Evolutionary conservation across 371 early-diverging fungal genomes (phyloP), one percentile per base, ranked within the genome.

Genomic region (Mucor indicus): DNA sequence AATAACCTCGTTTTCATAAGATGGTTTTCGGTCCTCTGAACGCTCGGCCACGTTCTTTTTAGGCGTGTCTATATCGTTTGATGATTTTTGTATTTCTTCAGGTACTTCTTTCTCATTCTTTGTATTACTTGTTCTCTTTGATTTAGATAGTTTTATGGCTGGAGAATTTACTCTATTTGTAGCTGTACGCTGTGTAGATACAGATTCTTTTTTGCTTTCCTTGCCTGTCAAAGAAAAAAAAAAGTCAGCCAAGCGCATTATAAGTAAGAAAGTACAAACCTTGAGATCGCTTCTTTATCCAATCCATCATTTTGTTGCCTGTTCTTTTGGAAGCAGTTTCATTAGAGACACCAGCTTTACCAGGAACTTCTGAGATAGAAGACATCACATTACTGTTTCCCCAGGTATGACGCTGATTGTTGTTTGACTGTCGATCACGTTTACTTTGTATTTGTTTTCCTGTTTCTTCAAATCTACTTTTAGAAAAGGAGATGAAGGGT

Each of bases 291-390:
- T 79, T 78, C 42, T 83, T 78, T 37, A 85, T 67, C 85, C 85
- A 85, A 35, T 83, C 84, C 77, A 85, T 81, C 42, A 85, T 72
- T 52, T 84, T 83, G 37, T 80, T 80, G 16, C 81, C 84, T 12
- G 81, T 63, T 35, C 61, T 72, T 15, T 55, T 60, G 54, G 60
- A 15, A 47, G 62, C 10, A 48, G 48, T 19, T 53, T 57, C n/a
- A n/a, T n/a, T n/a, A n/a, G n/a, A n/a, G n/a, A n/a, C n/a, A n/a
- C n/a, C n/a, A n/a, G n/a, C n/a, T n/a, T n/a, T n/a, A n/a, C n/a
- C n/a, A n/a, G n/a, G n/a, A n/a, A n/a, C n/a, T n/a, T n/a, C n/a
- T n/a, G n/a, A n/a, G n/a, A n/a, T n/a, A n/a, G n/a, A n/a, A n/a
- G n/a, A n/a, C n/a, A n/a, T n/a, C n/a, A n/a, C n/a, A n/a, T n/a